phyloP scores from a whole-genome alignment of 2,329 filamentous ascomycete species.

The Lasiodiplodia sp. region DNA sequence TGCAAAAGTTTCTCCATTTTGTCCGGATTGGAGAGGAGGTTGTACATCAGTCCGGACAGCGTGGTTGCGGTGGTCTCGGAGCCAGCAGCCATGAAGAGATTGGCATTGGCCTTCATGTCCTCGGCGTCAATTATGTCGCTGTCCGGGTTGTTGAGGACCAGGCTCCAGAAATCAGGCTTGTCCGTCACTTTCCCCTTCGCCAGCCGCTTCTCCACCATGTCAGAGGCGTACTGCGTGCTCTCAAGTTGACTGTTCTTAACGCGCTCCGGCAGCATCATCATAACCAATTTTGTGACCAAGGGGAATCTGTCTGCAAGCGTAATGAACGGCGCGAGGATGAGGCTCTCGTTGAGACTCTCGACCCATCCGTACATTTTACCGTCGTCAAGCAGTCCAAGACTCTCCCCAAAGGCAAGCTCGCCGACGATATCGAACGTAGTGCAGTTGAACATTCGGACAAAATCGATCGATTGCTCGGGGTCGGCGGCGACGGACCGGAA shows the following conservation, averaged over 20 bases:
- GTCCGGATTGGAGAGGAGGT: conserved; percentile 38
- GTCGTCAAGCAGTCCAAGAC: conserved; percentile 34
- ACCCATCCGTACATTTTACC: conserved; percentile 3
- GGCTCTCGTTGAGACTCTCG: background rate
- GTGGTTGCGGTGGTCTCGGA: conserved; percentile 52
- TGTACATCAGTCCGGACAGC: conserved; percentile 46
- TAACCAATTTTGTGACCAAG: background rate
- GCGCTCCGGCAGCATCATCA: background rate
- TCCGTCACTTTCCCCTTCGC: background rate
- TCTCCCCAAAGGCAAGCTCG: conserved; percentile 37
- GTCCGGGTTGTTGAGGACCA: background rate
- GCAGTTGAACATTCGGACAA: conserved; percentile 44
- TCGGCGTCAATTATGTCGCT: background rate
- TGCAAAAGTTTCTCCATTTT: background rate
- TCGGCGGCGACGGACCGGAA: conserved; percentile 39
- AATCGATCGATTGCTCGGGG: conserved; percentile 39
- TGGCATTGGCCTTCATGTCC: background rate
- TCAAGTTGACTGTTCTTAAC: background rate
- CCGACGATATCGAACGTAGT: conserved; percentile 37
- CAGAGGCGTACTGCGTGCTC: background rate
- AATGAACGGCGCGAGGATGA: background rate
- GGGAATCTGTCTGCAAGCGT: background rate
- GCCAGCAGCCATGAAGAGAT: conserved; percentile 42
- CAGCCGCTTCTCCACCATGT: background rate
- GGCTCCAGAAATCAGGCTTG: conserved; percentile 7